Evolutionary conservation across 2,329 filamentous ascomycete species (phyloP), one percentile per base, ranked within the genome.

Genomic region (Sporothrix curviconia): DNA sequence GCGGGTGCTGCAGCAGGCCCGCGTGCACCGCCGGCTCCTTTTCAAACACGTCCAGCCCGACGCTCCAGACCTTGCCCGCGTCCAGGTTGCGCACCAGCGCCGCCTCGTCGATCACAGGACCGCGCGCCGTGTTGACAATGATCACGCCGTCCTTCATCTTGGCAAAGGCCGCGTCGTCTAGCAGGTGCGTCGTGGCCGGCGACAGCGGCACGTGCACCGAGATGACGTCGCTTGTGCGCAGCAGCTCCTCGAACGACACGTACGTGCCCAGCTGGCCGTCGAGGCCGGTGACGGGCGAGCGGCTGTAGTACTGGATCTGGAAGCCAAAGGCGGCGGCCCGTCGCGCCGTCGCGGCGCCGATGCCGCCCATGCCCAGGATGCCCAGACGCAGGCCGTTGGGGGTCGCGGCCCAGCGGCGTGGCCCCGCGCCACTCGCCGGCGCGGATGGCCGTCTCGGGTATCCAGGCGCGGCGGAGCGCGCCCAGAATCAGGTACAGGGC

Each of bases 401-500:
- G 86, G 64, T 89, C 85, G 64, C 85, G 84, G 1, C 85, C 86
- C 3, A 77, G 69, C 1, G 58, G 51, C 22, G 53, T 25, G 4
- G 58, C 42, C 84, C 76, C 7, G 71, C 68, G 2, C 81, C 84
- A 58, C 37, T 37, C 8, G 5, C 56, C 56, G 4, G 2, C 22
- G n/a, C 39, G 40, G 17, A 44, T 14, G 8, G 42, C 53, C 1
- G 11, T 36, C 46, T 53, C 34, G 2, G 51, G 30, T 59, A 77
- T 76, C 80, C 84, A 90, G 46, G 81, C 74, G 0, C 80, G 80
- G 34, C 87, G 77, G 37, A 90, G 71, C 0, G 86, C 84, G 3
- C 85, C 87, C 17, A 90, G 73, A 55, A 90, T 85, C 2, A 90
- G 72, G 66, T 88, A 89, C 67, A 89, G 81, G 62, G 82, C 84